Conservation (phyloP, 306 rosid genomes). For the Dalbergia cultrata region DNA sequence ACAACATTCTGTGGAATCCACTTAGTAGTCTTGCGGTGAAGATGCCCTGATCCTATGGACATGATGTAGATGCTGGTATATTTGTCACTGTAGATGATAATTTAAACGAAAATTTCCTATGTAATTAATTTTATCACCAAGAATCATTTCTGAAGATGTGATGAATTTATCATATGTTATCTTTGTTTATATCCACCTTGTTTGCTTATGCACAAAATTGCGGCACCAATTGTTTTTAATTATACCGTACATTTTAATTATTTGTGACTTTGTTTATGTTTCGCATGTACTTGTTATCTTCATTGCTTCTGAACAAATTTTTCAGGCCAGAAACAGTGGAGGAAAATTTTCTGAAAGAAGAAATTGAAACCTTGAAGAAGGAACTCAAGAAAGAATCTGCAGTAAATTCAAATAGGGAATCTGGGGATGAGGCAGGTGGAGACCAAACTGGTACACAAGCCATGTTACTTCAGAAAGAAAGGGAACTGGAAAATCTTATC, state of each 20-base stretch:
- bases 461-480: constrained; percentile 63
- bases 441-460: constrained; percentile 49
- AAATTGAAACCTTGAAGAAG: constrained; percentile 75
- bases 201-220: constrained; percentile 12
- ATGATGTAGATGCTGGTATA: no score
- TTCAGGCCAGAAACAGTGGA: constrained; percentile 85
- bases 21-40: background rate
- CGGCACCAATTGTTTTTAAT: constrained; percentile 13
- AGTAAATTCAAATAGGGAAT: constrained; percentile 53
- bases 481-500: constrained; percentile 71
- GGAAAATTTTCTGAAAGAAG: constrained; percentile 83
- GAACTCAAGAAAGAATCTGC: constrained; percentile 66
- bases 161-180: background rate
- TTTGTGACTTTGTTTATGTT: constrained; percentile 37
- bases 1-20: background rate
- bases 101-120: background rate
- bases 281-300: constrained; percentile 35
- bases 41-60: background rate
- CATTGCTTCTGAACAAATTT: constrained; percentile 46
- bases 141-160: background rate
- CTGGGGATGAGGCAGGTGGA: constrained; percentile 59
- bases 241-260: background rate
- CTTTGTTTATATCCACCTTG: constrained; percentile 30
- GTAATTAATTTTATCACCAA: background rate
- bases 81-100: background rate